phyloP scores from a whole-genome alignment of 768 basidiomycete genomes.

The Podaxis sp. region DNA sequence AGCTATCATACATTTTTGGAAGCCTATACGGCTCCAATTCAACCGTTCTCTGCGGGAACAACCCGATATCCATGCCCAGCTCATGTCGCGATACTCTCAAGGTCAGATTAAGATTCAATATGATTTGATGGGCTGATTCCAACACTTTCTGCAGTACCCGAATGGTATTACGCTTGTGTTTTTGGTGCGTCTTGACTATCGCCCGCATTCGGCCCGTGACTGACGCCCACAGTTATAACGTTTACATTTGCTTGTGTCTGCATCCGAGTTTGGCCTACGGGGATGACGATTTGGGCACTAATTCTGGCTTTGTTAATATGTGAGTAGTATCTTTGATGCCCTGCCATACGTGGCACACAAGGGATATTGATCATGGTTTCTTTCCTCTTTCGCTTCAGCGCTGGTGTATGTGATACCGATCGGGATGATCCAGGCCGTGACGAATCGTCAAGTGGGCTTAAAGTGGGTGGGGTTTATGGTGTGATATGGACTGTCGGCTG shows the following conservation, averaged over 20 bases:
- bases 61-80: constrained; percentile 59
- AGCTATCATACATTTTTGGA: constrained; percentile 56
- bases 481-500: background rate
- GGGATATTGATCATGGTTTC: constrained; percentile 5
- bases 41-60: constrained; percentile 51
- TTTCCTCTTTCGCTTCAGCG: constrained; percentile 25
- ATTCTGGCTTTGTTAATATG: constrained; percentile 49
- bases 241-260: constrained; percentile 62
- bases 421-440: constrained; percentile 80
- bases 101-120: constrained; percentile 25
- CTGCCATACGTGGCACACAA: background rate
- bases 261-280: constrained; percentile 65
- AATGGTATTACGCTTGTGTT: constrained; percentile 62
- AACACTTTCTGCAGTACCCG: constrained; percentile 44
- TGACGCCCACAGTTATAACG: constrained; percentile 37
- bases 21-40: constrained; percentile 55
- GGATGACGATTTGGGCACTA: constrained; percentile 69
- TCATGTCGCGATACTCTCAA: constrained; percentile 57
- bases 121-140: background rate
- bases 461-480: constrained; percentile 32
- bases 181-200: constrained; percentile 30
- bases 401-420: constrained; percentile 69
- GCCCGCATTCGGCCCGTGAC: background rate
- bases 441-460: constrained; percentile 70
- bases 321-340: constrained; percentile 20